Evolutionary conservation across 441 rosid genomes (phyloP).

Genomic region (Capsella rubella): DNA sequence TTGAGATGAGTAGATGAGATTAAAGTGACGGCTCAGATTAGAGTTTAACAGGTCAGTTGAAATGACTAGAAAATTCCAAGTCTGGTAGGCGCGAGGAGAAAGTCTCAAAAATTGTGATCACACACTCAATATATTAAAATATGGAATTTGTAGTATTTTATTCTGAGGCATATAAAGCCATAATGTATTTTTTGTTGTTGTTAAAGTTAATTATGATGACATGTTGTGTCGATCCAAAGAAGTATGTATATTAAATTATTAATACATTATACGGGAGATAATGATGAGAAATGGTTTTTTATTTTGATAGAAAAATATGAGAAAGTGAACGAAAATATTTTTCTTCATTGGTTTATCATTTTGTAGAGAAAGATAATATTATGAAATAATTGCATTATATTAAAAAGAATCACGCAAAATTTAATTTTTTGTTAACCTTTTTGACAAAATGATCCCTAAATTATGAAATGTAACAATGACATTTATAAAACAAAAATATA

Average conservation of each 20-base stretch:
- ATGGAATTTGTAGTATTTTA: background rate
- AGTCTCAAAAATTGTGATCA: constrained; percentile 30
- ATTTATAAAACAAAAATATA: too few species aligned
- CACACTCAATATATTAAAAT: constrained; percentile 8
- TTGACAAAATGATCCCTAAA: too few species aligned
- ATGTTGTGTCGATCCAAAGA: too few species aligned
- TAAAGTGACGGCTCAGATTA: constrained; percentile 25
- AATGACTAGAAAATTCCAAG: constrained; percentile 48
- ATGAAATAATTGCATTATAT: too few species aligned
- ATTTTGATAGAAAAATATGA: background rate
- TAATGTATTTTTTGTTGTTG: background rate
- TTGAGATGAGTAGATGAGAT: background rate
- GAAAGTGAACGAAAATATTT: too few species aligned
- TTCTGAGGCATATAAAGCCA: background rate
- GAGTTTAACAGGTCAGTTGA: constrained; percentile 19
- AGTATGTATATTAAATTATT: background rate
- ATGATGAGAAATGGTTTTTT: background rate
- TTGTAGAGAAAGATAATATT: too few species aligned
- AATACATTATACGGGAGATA: background rate
- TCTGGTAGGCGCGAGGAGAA: constrained; percentile 48
- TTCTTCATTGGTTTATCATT: too few species aligned
- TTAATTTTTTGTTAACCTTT: too few species aligned
- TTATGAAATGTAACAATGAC: too few species aligned
- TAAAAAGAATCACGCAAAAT: too few species aligned
- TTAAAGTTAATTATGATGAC: background rate